Evolutionary conservation across 768 basidiomycete genomes (phyloP).

Genomic region (Phlebiopsis gigantea): DNA sequence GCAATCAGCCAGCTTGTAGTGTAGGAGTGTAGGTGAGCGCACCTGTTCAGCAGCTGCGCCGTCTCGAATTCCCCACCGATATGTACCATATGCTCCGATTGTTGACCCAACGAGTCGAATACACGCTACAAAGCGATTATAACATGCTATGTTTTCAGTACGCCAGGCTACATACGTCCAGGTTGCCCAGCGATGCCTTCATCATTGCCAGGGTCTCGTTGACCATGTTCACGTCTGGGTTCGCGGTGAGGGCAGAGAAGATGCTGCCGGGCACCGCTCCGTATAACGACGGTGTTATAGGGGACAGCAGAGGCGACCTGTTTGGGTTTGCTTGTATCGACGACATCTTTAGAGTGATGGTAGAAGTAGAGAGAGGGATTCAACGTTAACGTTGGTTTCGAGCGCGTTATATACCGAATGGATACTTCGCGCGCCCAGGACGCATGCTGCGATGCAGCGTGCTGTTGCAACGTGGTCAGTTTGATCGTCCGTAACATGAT

Average conservation of each 20-base stretch:
- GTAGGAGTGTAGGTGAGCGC: slow-evolving; percentile 11
- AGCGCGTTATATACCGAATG: slow-evolving; percentile 1
- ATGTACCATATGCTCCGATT: slow-evolving; percentile 38
- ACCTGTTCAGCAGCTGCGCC: slow-evolving; percentile 38
- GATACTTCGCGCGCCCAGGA: not conserved
- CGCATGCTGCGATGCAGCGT: not conserved
- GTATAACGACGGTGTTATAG: not conserved
- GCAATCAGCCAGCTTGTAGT: not conserved
- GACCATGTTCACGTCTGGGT: not conserved
- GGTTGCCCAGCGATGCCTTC: slow-evolving; percentile 26
- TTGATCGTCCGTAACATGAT: not conserved
- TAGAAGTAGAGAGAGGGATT: not conserved
- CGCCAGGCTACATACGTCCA: slow-evolving; percentile 24
- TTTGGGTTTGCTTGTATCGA: not conserved
- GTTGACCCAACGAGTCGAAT: slow-evolving; percentile 40
- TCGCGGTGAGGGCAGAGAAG: not conserved
- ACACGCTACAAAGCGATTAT: slow-evolving; percentile 6
- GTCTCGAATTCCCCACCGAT: slow-evolving; percentile 34
- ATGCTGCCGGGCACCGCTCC: not conserved
- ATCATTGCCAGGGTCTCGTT: slow-evolving; percentile 16
- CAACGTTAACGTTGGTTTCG: not conserved
- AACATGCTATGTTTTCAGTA: not conserved
- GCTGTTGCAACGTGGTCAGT: not conserved
- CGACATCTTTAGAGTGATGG: not conserved
- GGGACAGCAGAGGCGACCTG: not conserved